Evolutionary conservation across 441 rosid genomes (phyloP).

Genomic region (Daphne laureola): DNA sequence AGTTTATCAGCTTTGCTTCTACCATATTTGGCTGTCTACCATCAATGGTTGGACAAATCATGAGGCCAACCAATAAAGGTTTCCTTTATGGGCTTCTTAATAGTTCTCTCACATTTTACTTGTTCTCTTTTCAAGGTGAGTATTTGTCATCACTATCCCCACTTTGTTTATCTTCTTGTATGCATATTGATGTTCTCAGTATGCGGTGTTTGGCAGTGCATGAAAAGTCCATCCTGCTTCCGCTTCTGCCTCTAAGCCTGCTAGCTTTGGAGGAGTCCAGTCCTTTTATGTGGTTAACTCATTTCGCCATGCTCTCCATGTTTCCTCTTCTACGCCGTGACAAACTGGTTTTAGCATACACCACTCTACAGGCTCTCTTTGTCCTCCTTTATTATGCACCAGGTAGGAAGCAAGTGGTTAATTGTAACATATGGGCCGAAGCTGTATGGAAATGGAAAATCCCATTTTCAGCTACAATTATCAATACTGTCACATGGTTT

Average conservation of each 20-base stretch:
- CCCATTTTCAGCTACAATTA: conserved; percentile 17
- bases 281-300: conserved; percentile 45
- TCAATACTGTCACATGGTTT: conserved; percentile 16
- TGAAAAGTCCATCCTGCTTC: conserved; percentile 90
- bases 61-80: conserved; percentile 67
- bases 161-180: neutral
- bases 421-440: conserved; percentile 1
- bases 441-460: conserved; percentile 1
- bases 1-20: conserved; percentile 48
- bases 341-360: conserved; percentile 59
- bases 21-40: conserved; percentile 66
- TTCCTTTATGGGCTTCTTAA: conserved; percentile 77
- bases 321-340: conserved; percentile 81
- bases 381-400: conserved; percentile 44
- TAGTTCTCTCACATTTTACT: conserved; percentile 74
- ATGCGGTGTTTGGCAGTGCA: conserved; percentile 53
- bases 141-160: conserved; percentile 1
- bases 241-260: conserved; percentile 73
- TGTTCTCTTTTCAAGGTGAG: conserved; percentile 84
- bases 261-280: conserved; percentile 53
- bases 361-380: conserved; percentile 40
- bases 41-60: conserved; percentile 81
- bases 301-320: conserved; percentile 75
- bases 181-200: neutral
- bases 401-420: conserved; percentile 9